These are phyloP conservation scores for Penicillium sp. DNA, from an alignment of 2,329 filamentous ascomycete genomes.

Conservation along the genomic window DNA sequence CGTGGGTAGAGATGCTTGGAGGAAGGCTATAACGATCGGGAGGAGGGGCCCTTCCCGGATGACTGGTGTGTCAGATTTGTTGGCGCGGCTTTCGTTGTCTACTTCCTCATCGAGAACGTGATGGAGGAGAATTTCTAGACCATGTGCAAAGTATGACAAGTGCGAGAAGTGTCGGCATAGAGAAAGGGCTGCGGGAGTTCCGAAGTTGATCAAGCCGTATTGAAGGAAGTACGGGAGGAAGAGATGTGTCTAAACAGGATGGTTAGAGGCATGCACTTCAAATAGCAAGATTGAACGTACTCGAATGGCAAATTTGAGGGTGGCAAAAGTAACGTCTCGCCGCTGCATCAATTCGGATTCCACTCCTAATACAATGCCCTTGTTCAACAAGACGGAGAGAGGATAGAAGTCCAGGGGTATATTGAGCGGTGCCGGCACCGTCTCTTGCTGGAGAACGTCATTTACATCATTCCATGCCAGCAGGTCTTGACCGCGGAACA, in stretches of 20 bases:
- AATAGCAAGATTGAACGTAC: constrained; percentile 48
- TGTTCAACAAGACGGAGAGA: constrained; percentile 79
- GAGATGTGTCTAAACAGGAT: constrained; percentile 74
- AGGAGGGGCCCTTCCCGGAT: constrained; percentile 37
- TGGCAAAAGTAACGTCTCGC: constrained; percentile 86
- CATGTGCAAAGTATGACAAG: constrained; percentile 89
- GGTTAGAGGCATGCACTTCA: not conserved
- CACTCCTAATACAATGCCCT: constrained; percentile 85
- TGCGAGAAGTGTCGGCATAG: constrained; percentile 83
- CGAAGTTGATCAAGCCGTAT: constrained; percentile 72
- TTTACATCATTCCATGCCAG: constrained; percentile 88
- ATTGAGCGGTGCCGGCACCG: constrained; percentile 71
- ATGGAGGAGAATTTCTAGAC: constrained; percentile 86
- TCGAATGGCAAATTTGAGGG: constrained; percentile 82
- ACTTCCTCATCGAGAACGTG: constrained; percentile 94
- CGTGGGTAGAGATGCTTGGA: constrained; percentile 68
- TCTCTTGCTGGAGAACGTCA: constrained; percentile 74
- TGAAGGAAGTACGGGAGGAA: constrained; percentile 87
- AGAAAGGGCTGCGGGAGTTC: constrained; percentile 76
- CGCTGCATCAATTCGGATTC: constrained; percentile 93
- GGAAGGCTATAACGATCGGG: constrained; percentile 60
- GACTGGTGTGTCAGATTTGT: constrained; percentile 26
- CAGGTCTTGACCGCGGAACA: constrained; percentile 84
- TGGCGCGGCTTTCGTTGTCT: constrained; percentile 55
- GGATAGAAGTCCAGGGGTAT: constrained; percentile 95